phyloP scores from a whole-genome alignment of 495 filamentous ascomycete genomes.

The Xylaria longipes region DNA sequence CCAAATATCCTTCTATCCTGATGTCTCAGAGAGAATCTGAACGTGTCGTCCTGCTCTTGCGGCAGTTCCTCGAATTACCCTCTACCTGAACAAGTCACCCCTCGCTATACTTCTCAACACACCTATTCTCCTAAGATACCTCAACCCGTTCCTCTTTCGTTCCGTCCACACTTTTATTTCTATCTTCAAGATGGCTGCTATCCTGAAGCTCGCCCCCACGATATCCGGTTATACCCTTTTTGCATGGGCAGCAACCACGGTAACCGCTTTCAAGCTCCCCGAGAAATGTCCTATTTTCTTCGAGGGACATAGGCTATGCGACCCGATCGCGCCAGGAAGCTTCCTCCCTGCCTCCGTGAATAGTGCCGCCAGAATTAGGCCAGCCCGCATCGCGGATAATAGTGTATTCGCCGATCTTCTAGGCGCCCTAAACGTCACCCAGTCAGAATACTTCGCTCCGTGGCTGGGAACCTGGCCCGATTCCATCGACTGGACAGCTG shows the following conservation, averaged over 20 bases:
- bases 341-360: constrained; percentile 33
- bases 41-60: not conserved
- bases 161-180: not conserved
- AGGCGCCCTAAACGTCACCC: constrained; percentile 73
- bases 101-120: not conserved
- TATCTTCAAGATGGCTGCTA: not conserved
- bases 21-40: not conserved
- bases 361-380: not conserved
- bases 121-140: not conserved
- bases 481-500: constrained; percentile 93
- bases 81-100: not conserved
- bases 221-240: not conserved
- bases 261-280: constrained; percentile 1
- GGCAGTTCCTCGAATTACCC: not conserved
- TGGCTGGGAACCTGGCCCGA: constrained; percentile 84
- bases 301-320: constrained; percentile 27
- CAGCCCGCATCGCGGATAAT: constrained; percentile 29
- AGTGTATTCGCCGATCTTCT: constrained; percentile 54
- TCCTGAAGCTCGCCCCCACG: not conserved
- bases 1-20: not conserved
- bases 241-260: not conserved
- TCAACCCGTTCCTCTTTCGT: not conserved
- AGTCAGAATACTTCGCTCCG: constrained; percentile 75
- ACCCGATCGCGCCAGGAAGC: constrained; percentile 36
- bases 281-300: constrained; percentile 38